Conservation (phyloP, 257 asterid genomes). For the Hygrophila difformis region DNA sequence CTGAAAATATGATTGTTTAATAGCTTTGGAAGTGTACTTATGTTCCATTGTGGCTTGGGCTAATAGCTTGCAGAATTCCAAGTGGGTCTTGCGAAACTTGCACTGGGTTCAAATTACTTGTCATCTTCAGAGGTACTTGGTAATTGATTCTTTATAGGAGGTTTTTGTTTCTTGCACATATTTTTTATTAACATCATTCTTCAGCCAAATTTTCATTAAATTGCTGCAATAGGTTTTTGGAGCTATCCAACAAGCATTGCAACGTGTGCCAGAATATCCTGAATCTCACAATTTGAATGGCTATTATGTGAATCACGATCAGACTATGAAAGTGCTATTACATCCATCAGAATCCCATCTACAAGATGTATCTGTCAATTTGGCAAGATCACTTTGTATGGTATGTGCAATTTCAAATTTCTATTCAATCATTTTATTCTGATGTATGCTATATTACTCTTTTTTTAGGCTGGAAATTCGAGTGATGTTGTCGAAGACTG, state of each 20-base stretch:
- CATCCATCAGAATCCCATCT: conserved; percentile 41
- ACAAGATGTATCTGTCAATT: conserved; percentile 55
- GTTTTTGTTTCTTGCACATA: conserved; percentile 4
- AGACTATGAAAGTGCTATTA: conserved; percentile 69
- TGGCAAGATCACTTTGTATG: conserved; percentile 83
- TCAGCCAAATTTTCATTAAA: conserved; percentile 6
- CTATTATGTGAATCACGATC: conserved; percentile 78
- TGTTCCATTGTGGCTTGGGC: conserved; percentile 20
- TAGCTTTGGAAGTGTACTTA: conserved; percentile 18
- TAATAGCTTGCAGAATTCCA: conserved; percentile 94
- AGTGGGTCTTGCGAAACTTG: conserved; percentile 87
- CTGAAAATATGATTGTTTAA: conserved; percentile 1
- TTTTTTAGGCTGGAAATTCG: conserved; percentile 75
- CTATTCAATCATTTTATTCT: background rate
- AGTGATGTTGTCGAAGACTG: conserved; percentile 71
- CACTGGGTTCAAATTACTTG: conserved; percentile 50
- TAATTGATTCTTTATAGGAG: conserved; percentile 12
- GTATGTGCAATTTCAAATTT: conserved; percentile 21
- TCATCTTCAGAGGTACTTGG: conserved; percentile 73
- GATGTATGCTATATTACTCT: conserved; percentile 11
- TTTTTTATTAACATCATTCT: no score
- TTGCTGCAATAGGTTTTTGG: conserved; percentile 57
- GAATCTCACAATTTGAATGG: conserved; percentile 87
- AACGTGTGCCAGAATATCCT: conserved; percentile 78
- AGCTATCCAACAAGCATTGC: conserved; percentile 82